phyloP scores from a whole-genome alignment of 768 basidiomycete species.

The Suillus weaverae region DNA sequence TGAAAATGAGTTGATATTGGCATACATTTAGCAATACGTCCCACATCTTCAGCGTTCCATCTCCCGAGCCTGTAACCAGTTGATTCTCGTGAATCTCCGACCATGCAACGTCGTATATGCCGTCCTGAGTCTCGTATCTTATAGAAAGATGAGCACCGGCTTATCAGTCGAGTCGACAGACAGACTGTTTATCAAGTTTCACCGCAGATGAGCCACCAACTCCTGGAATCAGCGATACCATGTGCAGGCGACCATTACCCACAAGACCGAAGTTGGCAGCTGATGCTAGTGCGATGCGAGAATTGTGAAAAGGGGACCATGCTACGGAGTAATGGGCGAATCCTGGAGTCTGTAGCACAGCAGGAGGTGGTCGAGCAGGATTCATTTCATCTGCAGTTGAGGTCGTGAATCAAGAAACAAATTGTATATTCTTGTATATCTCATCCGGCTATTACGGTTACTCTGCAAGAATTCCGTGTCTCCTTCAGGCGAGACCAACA shows the following conservation, averaged over 20 bases:
- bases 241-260: conserved; percentile 88
- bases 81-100: conserved; percentile 95
- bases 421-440: background rate
- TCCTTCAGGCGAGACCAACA: background rate
- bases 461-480: background rate
- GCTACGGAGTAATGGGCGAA: conserved; percentile 81
- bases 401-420: background rate
- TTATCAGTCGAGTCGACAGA: conserved; percentile 15
- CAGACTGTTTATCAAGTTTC: conserved; percentile 70
- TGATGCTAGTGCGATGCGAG: conserved; percentile 75
- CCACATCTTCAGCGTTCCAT: conserved; percentile 89
- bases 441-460: conserved; percentile 1
- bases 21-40: conserved; percentile 83
- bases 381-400: conserved; percentile 30
- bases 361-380: conserved; percentile 40
- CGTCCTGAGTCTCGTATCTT: conserved; percentile 90
- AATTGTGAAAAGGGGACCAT: conserved; percentile 85
- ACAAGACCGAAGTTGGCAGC: conserved; percentile 94
- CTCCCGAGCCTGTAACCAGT: conserved; percentile 83
- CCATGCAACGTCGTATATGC: conserved; percentile 90
- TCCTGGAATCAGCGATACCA: conserved; percentile 53
- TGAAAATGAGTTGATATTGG: background rate
- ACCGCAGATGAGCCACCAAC: conserved; percentile 45
- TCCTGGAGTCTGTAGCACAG: conserved; percentile 68
- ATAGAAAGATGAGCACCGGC: conserved; percentile 11